A percentile compares a stretch with the other conserved stretches of the same genome.
phyloP scores from a whole-genome alignment of 257 asterid species.

The Solanum corneliomulleri region DNA sequence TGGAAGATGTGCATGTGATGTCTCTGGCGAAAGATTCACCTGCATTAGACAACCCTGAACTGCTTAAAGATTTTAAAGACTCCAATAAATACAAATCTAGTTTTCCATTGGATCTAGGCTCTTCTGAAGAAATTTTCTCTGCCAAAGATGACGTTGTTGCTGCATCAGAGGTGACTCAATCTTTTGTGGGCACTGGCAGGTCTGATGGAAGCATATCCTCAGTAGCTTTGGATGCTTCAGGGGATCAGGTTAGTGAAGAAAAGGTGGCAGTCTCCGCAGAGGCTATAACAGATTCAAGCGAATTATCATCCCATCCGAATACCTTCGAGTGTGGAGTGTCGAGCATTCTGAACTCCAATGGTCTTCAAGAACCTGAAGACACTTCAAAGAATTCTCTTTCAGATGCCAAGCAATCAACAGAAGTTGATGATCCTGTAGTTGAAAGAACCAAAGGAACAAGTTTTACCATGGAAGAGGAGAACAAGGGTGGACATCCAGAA shows the following conservation, averaged over 20 bases:
- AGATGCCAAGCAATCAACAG: background rate
- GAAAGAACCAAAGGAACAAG: slow-evolving; percentile 7
- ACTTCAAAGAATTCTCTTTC: slow-evolving; percentile 3
- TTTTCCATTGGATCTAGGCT: slow-evolving; percentile 13
- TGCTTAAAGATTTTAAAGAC: slow-evolving; percentile 19
- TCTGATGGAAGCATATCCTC: slow-evolving; percentile 10
- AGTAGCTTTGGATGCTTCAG: slow-evolving; percentile 1
- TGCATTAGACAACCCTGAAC: slow-evolving; percentile 4
- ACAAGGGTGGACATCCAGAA: slow-evolving; percentile 4
- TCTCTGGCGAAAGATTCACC: slow-evolving; percentile 2
- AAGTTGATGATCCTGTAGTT: slow-evolving; percentile 2
- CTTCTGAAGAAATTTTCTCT: slow-evolving; percentile 15
- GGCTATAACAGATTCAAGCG: slow-evolving; percentile 4
- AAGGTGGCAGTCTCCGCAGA: background rate
- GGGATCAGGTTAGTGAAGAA: slow-evolving; percentile 1
- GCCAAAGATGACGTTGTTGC: slow-evolving; percentile 7
- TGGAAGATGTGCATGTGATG: slow-evolving; percentile 6
- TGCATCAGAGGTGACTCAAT: slow-evolving; percentile 7
- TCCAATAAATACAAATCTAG: slow-evolving; percentile 6
- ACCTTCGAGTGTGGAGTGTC: background rate
- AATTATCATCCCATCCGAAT: background rate
- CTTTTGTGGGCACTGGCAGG: slow-evolving; percentile 1
- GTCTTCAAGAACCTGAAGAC: slow-evolving; percentile 3
- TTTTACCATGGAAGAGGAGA: slow-evolving; percentile 3
- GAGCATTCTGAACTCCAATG: background rate